These are phyloP conservation scores for Diplodia mutila DNA, from an alignment of 2,329 filamentous ascomycete genomes.

Conservation along the genomic window DNA sequence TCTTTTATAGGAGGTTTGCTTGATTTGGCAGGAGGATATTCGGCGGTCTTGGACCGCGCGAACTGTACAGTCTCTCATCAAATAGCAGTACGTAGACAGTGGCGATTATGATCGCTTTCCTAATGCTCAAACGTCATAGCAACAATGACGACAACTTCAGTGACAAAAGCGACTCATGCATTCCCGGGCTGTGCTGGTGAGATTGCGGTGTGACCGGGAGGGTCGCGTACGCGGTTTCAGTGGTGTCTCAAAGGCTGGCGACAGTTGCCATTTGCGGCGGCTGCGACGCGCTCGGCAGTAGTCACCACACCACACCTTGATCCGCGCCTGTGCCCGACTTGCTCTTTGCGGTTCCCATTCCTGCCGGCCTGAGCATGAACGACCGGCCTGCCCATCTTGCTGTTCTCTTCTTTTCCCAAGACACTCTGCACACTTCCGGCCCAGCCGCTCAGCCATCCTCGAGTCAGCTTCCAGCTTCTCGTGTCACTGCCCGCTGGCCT, in stretches of 20 bases:
- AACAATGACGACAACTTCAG: neutral
- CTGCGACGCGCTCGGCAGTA: conserved; percentile 14
- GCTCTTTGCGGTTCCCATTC: neutral
- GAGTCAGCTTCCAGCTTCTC: neutral
- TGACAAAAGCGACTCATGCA: neutral
- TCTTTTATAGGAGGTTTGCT: neutral
- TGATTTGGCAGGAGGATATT: neutral
- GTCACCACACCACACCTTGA: neutral
- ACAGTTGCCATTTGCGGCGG: conserved; percentile 6
- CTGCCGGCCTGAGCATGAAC: neutral
- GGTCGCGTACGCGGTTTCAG: conserved; percentile 19
- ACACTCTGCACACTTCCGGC: neutral
- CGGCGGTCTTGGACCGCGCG: neutral
- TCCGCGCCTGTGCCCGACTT: neutral
- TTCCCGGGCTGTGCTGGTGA: neutral
- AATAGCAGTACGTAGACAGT: conserved; percentile 10
- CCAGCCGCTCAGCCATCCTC: neutral
- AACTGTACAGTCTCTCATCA: conserved; percentile 7
- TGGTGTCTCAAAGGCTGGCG: conserved; percentile 2
- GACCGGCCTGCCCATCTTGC: neutral
- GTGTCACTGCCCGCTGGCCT: neutral
- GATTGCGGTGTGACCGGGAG: conserved; percentile 10
- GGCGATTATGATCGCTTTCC: neutral
- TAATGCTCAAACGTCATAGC: conserved; percentile 10
- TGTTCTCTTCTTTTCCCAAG: neutral